Percentiles rank a stretch among this genome's conserved stretches.
phyloP scores from a whole-genome alignment of 768 basidiomycete genomes.

The Tylopilus intermedius region DNA sequence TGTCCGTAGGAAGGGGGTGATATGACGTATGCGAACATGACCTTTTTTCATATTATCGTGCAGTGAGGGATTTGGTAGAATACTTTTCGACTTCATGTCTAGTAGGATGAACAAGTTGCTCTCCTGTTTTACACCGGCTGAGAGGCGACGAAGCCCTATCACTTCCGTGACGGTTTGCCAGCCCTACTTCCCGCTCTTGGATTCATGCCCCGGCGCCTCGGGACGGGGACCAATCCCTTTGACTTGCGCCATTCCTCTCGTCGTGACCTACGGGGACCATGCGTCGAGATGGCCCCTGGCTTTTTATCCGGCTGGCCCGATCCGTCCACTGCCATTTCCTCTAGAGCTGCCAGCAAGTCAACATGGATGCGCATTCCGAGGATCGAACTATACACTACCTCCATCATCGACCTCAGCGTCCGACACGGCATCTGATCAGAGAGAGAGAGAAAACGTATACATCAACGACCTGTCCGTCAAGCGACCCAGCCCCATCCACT shows the following conservation, averaged over 20 bases:
- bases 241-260: slow-evolving; percentile 79
- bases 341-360: slow-evolving; percentile 22
- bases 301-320: slow-evolving; percentile 22
- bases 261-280: slow-evolving; percentile 71
- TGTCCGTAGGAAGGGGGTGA: too few species aligned
- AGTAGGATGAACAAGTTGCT: not conserved
- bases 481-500: not conserved
- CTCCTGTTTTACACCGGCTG: too few species aligned
- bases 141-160: slow-evolving; percentile 34
- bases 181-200: slow-evolving; percentile 59
- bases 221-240: slow-evolving; percentile 61
- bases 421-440: slow-evolving; percentile 13
- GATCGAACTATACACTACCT: slow-evolving; percentile 17
- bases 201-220: slow-evolving; percentile 54
- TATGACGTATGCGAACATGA: not conserved
- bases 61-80: not conserved
- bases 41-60: not conserved
- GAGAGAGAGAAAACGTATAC: slow-evolving; percentile 1
- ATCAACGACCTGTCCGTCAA: slow-evolving; percentile 12
- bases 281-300: slow-evolving; percentile 60
- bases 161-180: slow-evolving; percentile 66
- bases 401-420: slow-evolving; percentile 5
- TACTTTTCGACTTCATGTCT: slow-evolving; percentile 12
- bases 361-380: not conserved
- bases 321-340: slow-evolving; percentile 53